Percentiles rank a stretch among this genome's conserved stretches.
These are phyloP conservation scores for Trypanosoma platydactyli DNA, from an alignment of 208 protist genomes.

Conservation along the genomic window DNA sequence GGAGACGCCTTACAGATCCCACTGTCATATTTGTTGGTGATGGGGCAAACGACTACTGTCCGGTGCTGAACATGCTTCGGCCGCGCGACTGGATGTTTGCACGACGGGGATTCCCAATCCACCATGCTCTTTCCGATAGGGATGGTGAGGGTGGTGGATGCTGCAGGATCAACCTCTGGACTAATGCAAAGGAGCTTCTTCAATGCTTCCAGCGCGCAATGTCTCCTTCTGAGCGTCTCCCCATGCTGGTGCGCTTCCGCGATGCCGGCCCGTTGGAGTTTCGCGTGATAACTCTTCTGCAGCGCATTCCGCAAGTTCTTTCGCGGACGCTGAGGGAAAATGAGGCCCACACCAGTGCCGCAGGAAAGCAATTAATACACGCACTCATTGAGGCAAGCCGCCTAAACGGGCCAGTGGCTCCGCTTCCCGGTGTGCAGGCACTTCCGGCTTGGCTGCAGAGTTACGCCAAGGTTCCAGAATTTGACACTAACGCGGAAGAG, in stretches of 20 bases:
- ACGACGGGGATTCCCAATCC: slow-evolving; percentile 59
- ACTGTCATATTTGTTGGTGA: slow-evolving; percentile 89
- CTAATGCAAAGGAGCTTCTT: slow-evolving; percentile 59
- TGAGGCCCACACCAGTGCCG: slow-evolving; percentile 14
- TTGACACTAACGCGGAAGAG: slow-evolving; percentile 8
- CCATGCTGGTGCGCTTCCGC: slow-evolving; percentile 76
- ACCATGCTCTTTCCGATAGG: slow-evolving; percentile 40
- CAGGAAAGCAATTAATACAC: slow-evolving; percentile 28
- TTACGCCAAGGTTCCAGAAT: slow-evolving; percentile 62
- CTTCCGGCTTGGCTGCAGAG: slow-evolving; percentile 75
- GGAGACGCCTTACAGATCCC: slow-evolving; percentile 75
- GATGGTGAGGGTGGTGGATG: slow-evolving; percentile 47
- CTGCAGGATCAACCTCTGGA: slow-evolving; percentile 77
- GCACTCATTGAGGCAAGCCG: slow-evolving; percentile 37
- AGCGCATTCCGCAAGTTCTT: slow-evolving; percentile 62
- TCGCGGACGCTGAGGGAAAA: slow-evolving; percentile 55
- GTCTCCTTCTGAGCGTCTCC: slow-evolving; percentile 45
- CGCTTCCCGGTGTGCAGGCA: slow-evolving; percentile 59
- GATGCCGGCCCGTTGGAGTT: slow-evolving; percentile 68
- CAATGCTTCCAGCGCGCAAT: slow-evolving; percentile 55
- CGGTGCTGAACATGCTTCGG: slow-evolving; percentile 72
- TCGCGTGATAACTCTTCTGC: slow-evolving; percentile 56
- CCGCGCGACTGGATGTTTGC: slow-evolving; percentile 82
- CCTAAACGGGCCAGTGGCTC: slow-evolving; percentile 53
- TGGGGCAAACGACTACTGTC: slow-evolving; percentile 85